Evolutionary conservation across 83 land plant genomes (phyloP).

Genomic region (Picea mariana): DNA sequence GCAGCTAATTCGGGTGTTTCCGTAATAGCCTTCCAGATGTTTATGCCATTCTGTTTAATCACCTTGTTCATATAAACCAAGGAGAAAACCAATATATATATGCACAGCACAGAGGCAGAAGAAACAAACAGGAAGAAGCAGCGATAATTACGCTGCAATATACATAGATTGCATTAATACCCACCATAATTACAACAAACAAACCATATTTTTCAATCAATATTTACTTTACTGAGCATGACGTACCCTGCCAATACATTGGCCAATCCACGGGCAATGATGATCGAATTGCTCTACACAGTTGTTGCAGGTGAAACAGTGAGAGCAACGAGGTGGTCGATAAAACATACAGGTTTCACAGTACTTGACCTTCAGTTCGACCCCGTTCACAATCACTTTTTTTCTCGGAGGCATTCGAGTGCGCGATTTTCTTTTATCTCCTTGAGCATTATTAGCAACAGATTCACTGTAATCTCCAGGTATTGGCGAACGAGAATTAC

Average conservation of each 20-base stretch:
- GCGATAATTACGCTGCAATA: constrained; percentile 82
- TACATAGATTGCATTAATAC: too few relatives aligned
- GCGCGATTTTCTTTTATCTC: too few relatives aligned
- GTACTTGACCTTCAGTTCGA: constrained; percentile 56
- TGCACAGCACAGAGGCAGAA: constrained; percentile 71
- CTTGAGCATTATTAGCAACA: too few relatives aligned
- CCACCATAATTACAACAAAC: too few relatives aligned
- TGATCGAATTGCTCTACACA: constrained; percentile 80
- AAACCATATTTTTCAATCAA: too few relatives aligned
- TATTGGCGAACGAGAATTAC: too few relatives aligned
- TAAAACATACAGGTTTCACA: constrained; percentile 84
- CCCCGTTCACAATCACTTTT: constrained; percentile 64
- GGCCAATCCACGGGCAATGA: constrained; percentile 87
- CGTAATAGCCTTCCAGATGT: constrained; percentile 63
- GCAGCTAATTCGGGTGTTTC: constrained; percentile 71
- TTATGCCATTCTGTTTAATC: constrained; percentile 45
- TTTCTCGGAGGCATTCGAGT: constrained; percentile 42
- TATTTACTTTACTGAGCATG: background rate
- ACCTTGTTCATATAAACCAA: constrained; percentile 58
- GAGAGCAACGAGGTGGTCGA: constrained; percentile 74
- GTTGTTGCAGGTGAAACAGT: constrained; percentile 77
- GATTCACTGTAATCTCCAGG: too few relatives aligned
- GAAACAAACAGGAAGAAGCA: constrained; percentile 86
- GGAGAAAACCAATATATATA: constrained; percentile 78
- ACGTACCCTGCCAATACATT: constrained; percentile 71